phyloP scores from a whole-genome alignment of 2,329 filamentous ascomycete genomes.

The Microcera coccophila region DNA sequence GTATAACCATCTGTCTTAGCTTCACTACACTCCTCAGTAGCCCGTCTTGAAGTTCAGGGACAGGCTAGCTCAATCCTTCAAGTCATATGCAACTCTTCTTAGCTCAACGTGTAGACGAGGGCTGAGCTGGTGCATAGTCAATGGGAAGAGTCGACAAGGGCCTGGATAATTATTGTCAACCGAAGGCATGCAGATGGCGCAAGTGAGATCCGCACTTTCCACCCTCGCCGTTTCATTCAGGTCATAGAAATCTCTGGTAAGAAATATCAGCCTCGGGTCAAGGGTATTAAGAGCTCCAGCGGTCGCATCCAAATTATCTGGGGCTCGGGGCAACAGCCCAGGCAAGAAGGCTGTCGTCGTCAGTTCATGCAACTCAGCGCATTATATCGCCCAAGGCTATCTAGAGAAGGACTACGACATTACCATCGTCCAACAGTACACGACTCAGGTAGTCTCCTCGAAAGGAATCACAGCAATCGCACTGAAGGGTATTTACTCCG shows the following conservation, averaged over 20 bases:
- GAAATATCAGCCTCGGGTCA: constrained; percentile 6
- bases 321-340: constrained; percentile 6
- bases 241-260: constrained; percentile 8
- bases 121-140: constrained; percentile 36
- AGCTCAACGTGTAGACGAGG: constrained; percentile 44
- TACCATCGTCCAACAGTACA: constrained; percentile 51
- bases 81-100: constrained; percentile 45
- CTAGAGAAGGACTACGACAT: constrained; percentile 44
- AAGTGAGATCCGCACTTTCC: constrained; percentile 41
- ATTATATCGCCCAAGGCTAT: constrained; percentile 50
- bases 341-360: constrained; percentile 45
- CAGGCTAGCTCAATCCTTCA: constrained; percentile 47
- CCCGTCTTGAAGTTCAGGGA: constrained; percentile 39
- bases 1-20: constrained; percentile 21
- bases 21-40: constrained; percentile 23
- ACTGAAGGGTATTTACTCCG: constrained; percentile 34
- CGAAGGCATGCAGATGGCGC: neutral
- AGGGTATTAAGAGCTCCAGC: constrained; percentile 14
- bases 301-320: constrained; percentile 32
- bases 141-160: constrained; percentile 31
- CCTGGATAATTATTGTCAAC: constrained; percentile 28
- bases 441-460: constrained; percentile 47
- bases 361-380: constrained; percentile 46
- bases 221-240: constrained; percentile 6
- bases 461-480: constrained; percentile 38